These are phyloP conservation scores for Botrytis sinoallii DNA, from an alignment of 2,329 filamentous ascomycete genomes.

Conservation along the genomic window DNA sequence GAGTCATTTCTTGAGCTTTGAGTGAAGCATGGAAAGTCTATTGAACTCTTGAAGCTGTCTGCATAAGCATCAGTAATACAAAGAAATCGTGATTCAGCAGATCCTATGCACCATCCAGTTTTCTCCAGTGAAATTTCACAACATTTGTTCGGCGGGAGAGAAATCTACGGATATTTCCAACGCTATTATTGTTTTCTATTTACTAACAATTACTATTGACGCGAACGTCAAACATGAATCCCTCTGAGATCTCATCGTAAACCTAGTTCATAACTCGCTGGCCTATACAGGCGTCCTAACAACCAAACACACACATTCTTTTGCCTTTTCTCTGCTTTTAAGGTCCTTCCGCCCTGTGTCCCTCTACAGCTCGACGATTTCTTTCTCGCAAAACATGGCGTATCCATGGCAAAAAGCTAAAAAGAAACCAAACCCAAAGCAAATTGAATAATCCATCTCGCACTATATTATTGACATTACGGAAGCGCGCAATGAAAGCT, in stretches of 20 bases:
- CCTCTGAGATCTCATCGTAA: too few species aligned
- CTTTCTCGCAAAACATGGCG: not conserved
- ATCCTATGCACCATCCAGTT: not conserved
- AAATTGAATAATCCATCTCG: not conserved
- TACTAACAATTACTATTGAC: not conserved
- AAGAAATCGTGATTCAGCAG: not conserved
- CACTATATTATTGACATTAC: not conserved
- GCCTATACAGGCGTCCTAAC: not conserved
- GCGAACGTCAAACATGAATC: not conserved
- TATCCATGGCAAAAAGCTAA: not conserved
- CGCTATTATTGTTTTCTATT: not conserved
- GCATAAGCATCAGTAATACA: accelerated
- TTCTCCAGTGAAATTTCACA: not conserved
- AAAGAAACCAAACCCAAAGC: not conserved
- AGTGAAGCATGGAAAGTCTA: not conserved
- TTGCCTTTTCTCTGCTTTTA: not conserved
- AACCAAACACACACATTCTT: not conserved
- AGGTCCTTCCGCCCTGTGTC: not conserved
- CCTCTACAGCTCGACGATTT: too few species aligned
- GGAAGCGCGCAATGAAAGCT: not conserved
- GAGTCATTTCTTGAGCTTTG: not conserved
- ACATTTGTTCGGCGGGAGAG: not conserved
- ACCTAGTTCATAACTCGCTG: not conserved
- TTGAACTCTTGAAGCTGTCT: accelerated
- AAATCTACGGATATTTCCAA: not conserved